Evolutionary conservation across 2,329 filamentous ascomycete species (phyloP), one percentile per base, ranked within the genome.

Genomic region (Pseudopyrenochaeta lycopersici): DNA sequence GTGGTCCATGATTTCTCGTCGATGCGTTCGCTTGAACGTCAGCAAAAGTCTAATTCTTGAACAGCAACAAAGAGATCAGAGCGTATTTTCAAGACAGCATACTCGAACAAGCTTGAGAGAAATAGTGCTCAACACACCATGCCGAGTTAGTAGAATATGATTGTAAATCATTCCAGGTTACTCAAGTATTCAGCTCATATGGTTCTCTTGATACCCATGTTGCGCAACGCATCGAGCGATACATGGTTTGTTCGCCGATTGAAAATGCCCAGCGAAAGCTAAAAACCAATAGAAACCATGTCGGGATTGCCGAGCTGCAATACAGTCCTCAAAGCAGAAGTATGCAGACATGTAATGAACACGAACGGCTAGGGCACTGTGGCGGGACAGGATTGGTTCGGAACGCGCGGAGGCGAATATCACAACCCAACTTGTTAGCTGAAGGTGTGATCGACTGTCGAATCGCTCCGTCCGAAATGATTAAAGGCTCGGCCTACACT

Each of bases 1-100:
- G 41, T 56, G 53, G 29, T 56, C 53, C 53, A 56, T 56, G 33
- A n/a, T 48, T n/a, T 27, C 23, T 27, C 23, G 4, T 27, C 9
- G 23, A 27, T 27, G 23, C 23, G 4, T 4, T 27, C 23, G 9
- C 23, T 9, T 27, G 23, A 9, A 27, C 4, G 9, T 27, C 4
- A 4, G 23, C 4, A 27, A 27, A 5, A 9, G 23, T 27, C 4
- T 27, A 9, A 27, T 27, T 27, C 9, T 27, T 9, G 9, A 27
- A 27, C 23, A 9, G 9, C 4, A 27, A 27, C 23, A 9, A 4
- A 27, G 23, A 4, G 9, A 5, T 27, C 23, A 27, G 9, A 5
- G 23, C 23, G 23, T n/a, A n/a, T n/a, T n/a, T n/a, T n/a, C n/a
- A n/a, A n/a, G n/a, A n/a, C n/a, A n/a, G 23, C 23, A 27, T 27